Evolutionary conservation across 106 monocot species (phyloP), one percentile per base, ranked within the genome.

Genomic region (Dioscorea dumetorum): DNA sequence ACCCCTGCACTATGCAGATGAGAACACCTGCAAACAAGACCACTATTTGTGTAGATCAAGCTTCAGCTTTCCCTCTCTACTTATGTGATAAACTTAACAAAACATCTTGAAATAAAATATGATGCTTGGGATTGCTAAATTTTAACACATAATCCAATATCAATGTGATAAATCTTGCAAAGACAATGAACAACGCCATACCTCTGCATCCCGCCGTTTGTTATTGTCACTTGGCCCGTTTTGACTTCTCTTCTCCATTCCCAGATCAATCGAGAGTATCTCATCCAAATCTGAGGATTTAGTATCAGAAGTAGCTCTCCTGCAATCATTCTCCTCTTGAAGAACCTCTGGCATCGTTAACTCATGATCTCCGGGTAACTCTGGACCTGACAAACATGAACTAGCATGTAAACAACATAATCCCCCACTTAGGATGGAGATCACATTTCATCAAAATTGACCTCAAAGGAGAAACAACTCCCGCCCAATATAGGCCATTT

Each of bases 221-320:
- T 24, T 66, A 48, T 17, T 71, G 68, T 59, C 52, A 57, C 14
- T 73, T 61, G 72, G 19, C 75, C 62, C 72, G 71, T 11, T 41
- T 41, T 16, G 69, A 57, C 48, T 66, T 61, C 48, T 22, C 18
- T 18, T 35, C 17, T 49, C 49, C 52, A 67, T 22, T 52, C 22
- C 74, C 19, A 67, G 24, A 72, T 81, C 82, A 62, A 64, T 70
- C 24, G 48, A 49, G 48, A 90, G 73, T 76, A 90, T 85, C 61
- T 90, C 81, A 75, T 90, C 87, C 63, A 78, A 68, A 22, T 60
- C 66, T 13, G 62, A 49, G 50, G 78, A 72, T 60, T 79, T 79
- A 24, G 52, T 50, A 65, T 23, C 62, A 60, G 70, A 49, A 72
- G 66, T 48, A 75, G 48, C 65, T 64, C 50, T 21, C 48, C 10